Percentiles rank a stretch among this genome's conserved stretches.
These are phyloP conservation scores for Lichtheimia corymbifera DNA, from an alignment of 371 early-diverging fungal species.

Conservation along the genomic window DNA sequence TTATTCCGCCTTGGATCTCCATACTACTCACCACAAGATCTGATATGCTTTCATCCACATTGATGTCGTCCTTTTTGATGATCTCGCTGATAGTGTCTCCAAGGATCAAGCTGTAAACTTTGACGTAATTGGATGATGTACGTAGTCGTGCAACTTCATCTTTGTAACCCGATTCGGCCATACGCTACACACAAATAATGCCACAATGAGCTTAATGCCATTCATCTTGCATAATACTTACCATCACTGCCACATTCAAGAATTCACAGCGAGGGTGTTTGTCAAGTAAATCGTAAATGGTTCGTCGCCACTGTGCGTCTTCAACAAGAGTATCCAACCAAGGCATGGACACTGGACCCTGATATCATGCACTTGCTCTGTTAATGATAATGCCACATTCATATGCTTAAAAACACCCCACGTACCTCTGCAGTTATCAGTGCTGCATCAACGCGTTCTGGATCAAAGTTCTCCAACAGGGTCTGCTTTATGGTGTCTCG, in stretches of 20 bases:
- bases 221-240: conserved; percentile 14
- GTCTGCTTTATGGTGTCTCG: conserved; percentile 53
- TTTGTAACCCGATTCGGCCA: conserved; percentile 67
- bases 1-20: background rate
- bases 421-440: conserved; percentile 38
- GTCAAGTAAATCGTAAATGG: conserved; percentile 66
- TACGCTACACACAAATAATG: conserved; percentile 32
- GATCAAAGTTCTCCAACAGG: conserved; percentile 62
- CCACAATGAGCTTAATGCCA: background rate
- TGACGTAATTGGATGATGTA: conserved; percentile 63
- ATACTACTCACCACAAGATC: conserved; percentile 43
- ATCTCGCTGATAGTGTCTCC: conserved; percentile 56
- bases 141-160: conserved; percentile 62
- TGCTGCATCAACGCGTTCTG: conserved; percentile 53
- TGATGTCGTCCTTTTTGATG: conserved; percentile 55
- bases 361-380: background rate
- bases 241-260: conserved; percentile 63
- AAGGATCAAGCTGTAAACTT: conserved; percentile 65
- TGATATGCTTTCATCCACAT: conserved; percentile 50
- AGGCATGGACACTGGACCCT: conserved; percentile 23
- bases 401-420: too few species aligned
- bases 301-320: conserved; percentile 62
- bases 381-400: too few species aligned
- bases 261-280: conserved; percentile 59
- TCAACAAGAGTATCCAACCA: conserved; percentile 57